These are phyloP conservation scores for Flaveria ramosissima DNA, from an alignment of 129 eudicot species.

Conservation along the genomic window DNA sequence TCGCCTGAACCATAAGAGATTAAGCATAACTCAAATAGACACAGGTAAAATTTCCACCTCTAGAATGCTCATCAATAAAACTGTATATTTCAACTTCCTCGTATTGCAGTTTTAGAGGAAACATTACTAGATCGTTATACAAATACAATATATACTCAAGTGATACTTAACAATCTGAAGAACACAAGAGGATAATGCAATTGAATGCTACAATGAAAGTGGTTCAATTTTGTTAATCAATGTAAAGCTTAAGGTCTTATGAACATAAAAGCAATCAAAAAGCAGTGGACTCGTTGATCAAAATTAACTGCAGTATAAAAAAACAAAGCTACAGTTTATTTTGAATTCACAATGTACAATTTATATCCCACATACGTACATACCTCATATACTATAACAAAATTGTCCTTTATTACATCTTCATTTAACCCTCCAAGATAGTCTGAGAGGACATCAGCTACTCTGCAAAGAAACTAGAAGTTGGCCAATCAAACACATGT, in stretches of 20 bases:
- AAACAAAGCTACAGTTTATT: not conserved
- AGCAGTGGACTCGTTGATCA: slow-evolving; percentile 13
- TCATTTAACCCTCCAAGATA: slow-evolving; percentile 94
- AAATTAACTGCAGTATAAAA: not conserved
- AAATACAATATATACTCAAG: not conserved
- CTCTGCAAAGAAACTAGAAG: slow-evolving; percentile 97
- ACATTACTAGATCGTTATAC: slow-evolving; percentile 12
- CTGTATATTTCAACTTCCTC: not conserved
- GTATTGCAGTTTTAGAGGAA: not conserved
- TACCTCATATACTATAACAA: slow-evolving; percentile 96
- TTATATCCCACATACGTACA: slow-evolving; percentile 43
- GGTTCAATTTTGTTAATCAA: slow-evolving; percentile 5
- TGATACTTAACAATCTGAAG: slow-evolving; percentile 9
- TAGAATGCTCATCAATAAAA: not conserved
- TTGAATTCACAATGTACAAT: slow-evolving; percentile 14
- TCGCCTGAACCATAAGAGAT: not conserved
- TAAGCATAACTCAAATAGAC: not conserved
- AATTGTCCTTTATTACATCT: slow-evolving; percentile 92
- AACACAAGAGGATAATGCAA: slow-evolving; percentile 11
- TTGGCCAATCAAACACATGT: slow-evolving; percentile 41
- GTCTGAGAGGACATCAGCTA: slow-evolving; percentile 90
- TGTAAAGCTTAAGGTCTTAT: not conserved
- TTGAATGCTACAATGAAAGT: slow-evolving; percentile 16
- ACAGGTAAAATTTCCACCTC: not conserved
- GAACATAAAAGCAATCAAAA: slow-evolving; percentile 8